phyloP scores from a whole-genome alignment of 768 basidiomycete genomes.

The Basidioascus undulatus region DNA sequence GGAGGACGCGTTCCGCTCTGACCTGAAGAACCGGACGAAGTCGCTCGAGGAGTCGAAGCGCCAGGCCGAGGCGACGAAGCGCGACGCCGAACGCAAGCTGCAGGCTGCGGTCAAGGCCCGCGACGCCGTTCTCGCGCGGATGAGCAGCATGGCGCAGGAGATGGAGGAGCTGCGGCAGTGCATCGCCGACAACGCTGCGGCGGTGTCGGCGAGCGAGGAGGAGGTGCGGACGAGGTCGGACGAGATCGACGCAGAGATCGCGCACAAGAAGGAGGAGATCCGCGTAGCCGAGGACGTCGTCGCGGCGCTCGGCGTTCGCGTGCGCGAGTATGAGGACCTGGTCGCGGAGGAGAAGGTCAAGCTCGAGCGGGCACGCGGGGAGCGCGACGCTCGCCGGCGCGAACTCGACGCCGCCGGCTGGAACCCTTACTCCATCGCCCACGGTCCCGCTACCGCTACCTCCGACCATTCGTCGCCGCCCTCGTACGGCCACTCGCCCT shows the following conservation, averaged over 20 bases:
- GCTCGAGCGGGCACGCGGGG: constrained; percentile 22
- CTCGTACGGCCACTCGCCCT: constrained; percentile 12
- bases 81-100: constrained; percentile 72
- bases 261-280: constrained; percentile 35
- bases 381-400: constrained; percentile 6
- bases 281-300: constrained; percentile 43
- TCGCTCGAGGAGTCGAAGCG: constrained; percentile 66
- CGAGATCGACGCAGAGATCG: constrained; percentile 25
- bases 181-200: too few species aligned
- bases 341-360: constrained; percentile 38
- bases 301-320: constrained; percentile 34
- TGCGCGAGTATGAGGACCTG: constrained; percentile 48
- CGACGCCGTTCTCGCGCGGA: constrained; percentile 23
- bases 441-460: constrained; percentile 6
- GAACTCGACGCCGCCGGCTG: constrained; percentile 9
- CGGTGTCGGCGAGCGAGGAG: constrained; percentile 11
- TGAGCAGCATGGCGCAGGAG: constrained; percentile 14
- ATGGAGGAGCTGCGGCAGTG: constrained; percentile 19
- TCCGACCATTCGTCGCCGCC: constrained; percentile 22
- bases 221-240: constrained; percentile 22
- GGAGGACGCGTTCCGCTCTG: constrained; percentile 54
- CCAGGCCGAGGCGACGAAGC: constrained; percentile 46
- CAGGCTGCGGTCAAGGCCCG: constrained; percentile 39
- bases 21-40: constrained; percentile 65
- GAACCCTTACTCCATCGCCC: constrained; percentile 13